These are phyloP conservation scores for Lichtheimia hyalospora DNA, from an alignment of 371 early-diverging fungal species.

Conservation along the genomic window DNA sequence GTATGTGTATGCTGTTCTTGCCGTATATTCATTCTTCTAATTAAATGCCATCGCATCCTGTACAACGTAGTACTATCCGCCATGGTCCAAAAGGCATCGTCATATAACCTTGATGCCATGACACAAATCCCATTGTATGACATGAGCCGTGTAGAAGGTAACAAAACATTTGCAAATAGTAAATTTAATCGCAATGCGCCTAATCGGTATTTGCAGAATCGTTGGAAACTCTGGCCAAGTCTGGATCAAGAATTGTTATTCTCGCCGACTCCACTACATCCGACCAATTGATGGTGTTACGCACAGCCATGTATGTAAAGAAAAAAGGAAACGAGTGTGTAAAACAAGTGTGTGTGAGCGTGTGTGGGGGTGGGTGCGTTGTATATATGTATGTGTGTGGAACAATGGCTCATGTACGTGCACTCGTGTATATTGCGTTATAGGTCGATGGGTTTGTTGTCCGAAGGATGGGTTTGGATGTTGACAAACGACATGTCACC, in stretches of 20 bases:
- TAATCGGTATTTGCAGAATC: constrained; percentile 16
- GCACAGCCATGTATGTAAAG: constrained; percentile 28
- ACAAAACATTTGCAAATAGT: not conserved
- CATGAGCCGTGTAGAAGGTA: constrained; percentile 16
- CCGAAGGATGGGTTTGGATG: constrained; percentile 47
- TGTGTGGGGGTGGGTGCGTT: too few species aligned
- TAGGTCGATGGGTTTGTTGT: constrained; percentile 32
- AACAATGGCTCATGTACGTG: not conserved
- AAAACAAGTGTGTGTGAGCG: too few species aligned
- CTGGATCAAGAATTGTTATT: constrained; percentile 34
- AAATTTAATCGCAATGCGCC: not conserved
- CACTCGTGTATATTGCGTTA: not conserved
- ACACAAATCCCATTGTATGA: constrained; percentile 31
- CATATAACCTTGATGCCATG: constrained; percentile 20
- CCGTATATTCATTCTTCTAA: not conserved
- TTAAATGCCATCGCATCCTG: not conserved
- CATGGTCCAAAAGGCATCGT: constrained; percentile 18
- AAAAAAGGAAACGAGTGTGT: too few species aligned
- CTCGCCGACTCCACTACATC: constrained; percentile 32
- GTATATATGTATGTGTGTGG: not conserved
- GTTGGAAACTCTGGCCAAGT: constrained; percentile 17
- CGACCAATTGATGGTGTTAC: constrained; percentile 30
- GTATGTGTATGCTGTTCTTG: constrained; percentile 5
- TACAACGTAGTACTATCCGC: constrained; percentile 14
- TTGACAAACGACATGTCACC: constrained; percentile 35